A percentile compares a stretch with the other conserved stretches of the same genome.
These are phyloP conservation scores for Xylaria sp. DNA, from an alignment of 2,329 filamentous ascomycete genomes.

Conservation along the genomic window DNA sequence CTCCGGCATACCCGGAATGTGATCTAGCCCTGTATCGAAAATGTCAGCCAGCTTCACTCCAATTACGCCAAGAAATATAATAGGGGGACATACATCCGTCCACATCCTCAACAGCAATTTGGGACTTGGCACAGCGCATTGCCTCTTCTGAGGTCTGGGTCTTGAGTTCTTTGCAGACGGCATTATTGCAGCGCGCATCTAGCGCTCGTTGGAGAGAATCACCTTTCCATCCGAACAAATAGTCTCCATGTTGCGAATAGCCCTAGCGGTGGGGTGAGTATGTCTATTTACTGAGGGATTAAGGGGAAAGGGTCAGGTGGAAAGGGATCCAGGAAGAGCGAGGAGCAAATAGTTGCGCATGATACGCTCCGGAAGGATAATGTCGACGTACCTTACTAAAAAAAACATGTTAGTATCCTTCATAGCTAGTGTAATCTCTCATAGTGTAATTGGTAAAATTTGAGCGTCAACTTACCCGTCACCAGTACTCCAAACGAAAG, in stretches of 20 bases:
- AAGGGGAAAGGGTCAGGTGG: too few relatives aligned
- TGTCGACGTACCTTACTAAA: slow-evolving; percentile 26
- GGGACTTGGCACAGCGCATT: slow-evolving; percentile 44
- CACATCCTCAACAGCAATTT: slow-evolving; percentile 45
- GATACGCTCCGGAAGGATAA: background rate
- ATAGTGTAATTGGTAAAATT: background rate
- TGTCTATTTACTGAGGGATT: background rate
- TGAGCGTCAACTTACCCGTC: slow-evolving; percentile 36
- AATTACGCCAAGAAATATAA: background rate
- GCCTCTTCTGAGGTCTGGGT: slow-evolving; percentile 46
- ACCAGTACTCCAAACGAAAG: slow-evolving; percentile 46
- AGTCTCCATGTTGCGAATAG: slow-evolving; percentile 52
- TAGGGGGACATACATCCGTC: slow-evolving; percentile 45
- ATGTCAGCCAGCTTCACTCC: slow-evolving; percentile 5
- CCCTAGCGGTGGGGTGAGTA: slow-evolving; percentile 21
- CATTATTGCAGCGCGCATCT: slow-evolving; percentile 53
- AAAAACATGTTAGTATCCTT: background rate
- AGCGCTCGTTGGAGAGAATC: slow-evolving; percentile 55
- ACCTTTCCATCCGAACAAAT: slow-evolving; percentile 56
- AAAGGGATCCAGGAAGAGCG: too few relatives aligned
- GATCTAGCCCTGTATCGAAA: slow-evolving; percentile 20
- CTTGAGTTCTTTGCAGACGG: slow-evolving; percentile 45
- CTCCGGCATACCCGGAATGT: slow-evolving; percentile 32
- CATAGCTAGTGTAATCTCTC: background rate
- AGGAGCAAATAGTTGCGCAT: background rate